Conservation (phyloP, 306 rosid genomes). For the Vigna trinervia region DNA sequence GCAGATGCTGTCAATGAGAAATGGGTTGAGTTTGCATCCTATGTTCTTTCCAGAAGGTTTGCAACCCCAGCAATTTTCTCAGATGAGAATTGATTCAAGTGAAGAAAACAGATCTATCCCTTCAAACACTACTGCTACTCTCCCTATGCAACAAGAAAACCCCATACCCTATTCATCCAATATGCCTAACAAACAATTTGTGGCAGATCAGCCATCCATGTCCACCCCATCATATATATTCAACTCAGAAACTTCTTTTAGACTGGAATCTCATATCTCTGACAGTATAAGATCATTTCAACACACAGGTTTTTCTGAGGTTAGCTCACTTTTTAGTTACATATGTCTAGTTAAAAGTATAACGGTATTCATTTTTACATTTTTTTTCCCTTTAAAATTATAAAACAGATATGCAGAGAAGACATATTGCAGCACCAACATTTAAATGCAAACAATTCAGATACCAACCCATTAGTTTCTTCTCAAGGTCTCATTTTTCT, state of each 20-base stretch:
- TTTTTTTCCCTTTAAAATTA: not conserved
- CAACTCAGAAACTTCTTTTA: slow-evolving; percentile 55
- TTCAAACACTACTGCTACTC: slow-evolving; percentile 50
- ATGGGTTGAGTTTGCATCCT: slow-evolving; percentile 81
- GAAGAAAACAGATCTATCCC: slow-evolving; percentile 64
- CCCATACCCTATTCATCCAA: slow-evolving; percentile 53
- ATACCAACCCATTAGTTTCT: slow-evolving; percentile 53
- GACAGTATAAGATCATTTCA: slow-evolving; percentile 57
- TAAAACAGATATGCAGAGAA: slow-evolving; percentile 52
- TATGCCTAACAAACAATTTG: slow-evolving; percentile 51
- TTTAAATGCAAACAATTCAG: slow-evolving; percentile 41
- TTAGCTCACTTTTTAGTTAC: slow-evolving; percentile 36
- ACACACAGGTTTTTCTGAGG: slow-evolving; percentile 56
- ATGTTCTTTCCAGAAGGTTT: slow-evolving; percentile 66
- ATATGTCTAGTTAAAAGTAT: slow-evolving; percentile 5
- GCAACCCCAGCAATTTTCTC: slow-evolving; percentile 61
- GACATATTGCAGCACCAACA: slow-evolving; percentile 55
- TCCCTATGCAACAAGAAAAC: slow-evolving; percentile 59
- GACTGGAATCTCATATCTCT: slow-evolving; percentile 55
- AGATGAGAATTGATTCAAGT: slow-evolving; percentile 55
- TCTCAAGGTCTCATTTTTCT: slow-evolving; percentile 46
- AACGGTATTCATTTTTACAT: slow-evolving; percentile 2
- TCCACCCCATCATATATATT: slow-evolving; percentile 55
- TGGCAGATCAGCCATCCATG: slow-evolving; percentile 51
- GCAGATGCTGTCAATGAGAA: slow-evolving; percentile 91